These are phyloP conservation scores for Vinca minor DNA, from an alignment of 257 asterid genomes.

Conservation along the genomic window DNA sequence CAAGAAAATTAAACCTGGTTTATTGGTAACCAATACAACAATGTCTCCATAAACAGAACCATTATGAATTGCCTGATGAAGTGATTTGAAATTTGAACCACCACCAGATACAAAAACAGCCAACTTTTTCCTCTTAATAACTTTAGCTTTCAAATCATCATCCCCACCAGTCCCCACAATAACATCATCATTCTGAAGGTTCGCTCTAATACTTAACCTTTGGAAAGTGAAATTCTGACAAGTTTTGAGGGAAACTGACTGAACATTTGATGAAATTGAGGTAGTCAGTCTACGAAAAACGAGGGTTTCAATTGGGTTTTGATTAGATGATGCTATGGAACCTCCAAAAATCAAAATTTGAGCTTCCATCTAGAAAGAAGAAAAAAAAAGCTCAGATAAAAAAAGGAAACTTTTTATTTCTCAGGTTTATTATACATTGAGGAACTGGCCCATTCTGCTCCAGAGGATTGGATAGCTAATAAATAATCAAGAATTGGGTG, in stretches of 20 bases:
- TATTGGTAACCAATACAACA: constrained; percentile 62
- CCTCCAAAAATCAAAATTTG: constrained; percentile 20
- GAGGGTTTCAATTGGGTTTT: constrained; percentile 15
- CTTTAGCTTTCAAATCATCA: constrained; percentile 16
- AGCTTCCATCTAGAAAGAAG: constrained; percentile 30
- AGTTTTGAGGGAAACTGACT: constrained; percentile 25
- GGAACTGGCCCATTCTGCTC: background rate
- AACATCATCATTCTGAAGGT: constrained; percentile 18
- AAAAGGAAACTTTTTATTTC: background rate
- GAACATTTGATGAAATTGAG: constrained; percentile 12
- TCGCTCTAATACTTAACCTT: constrained; percentile 16
- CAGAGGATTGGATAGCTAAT: no score
- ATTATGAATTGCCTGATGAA: constrained; percentile 44
- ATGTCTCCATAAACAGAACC: constrained; percentile 60
- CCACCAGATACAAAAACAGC: constrained; percentile 94
- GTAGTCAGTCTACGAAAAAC: background rate
- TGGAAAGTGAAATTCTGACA: constrained; percentile 14
- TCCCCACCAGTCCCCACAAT: constrained; percentile 17
- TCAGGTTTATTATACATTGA: background rate
- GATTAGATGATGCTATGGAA: constrained; percentile 19
- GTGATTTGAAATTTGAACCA: constrained; percentile 87
- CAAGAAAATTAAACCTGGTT: constrained; percentile 35
- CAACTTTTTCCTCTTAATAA: constrained; percentile 51
- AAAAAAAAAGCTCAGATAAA: background rate
- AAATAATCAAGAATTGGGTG: no score